Conservation (phyloP, 2,329 filamentous ascomycete species). For the Aspergillus fumigatiaffinis region DNA sequence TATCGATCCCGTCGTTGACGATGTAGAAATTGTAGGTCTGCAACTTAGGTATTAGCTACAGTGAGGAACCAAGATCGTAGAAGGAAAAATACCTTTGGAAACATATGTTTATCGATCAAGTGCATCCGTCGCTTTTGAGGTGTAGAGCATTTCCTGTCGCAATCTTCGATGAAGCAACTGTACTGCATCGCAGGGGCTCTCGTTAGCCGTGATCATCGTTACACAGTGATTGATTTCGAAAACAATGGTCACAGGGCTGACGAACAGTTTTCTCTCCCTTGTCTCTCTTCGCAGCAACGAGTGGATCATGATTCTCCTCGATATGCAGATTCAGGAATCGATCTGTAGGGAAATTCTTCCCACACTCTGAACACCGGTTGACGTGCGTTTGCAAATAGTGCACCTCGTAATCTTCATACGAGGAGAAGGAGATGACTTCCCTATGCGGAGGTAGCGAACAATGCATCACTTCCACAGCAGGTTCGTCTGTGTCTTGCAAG, state of each 20-base stretch:
- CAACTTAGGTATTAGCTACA: not conserved
- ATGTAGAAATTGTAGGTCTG: conserved; percentile 81
- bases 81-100: conserved; percentile 56
- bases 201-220: not conserved
- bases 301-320: conserved; percentile 83
- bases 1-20: conserved; percentile 85
- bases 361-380: conserved; percentile 81
- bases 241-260: conserved; percentile 11
- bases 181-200: conserved; percentile 55
- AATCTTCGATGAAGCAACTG: conserved; percentile 84
- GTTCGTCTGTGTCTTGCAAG: conserved; percentile 51
- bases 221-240: not conserved
- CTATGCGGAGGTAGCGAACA: conserved; percentile 80
- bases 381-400: conserved; percentile 80
- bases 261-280: conserved; percentile 81
- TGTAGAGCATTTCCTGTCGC: conserved; percentile 78
- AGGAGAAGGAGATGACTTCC: conserved; percentile 64
- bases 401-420: conserved; percentile 76
- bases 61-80: not conserved
- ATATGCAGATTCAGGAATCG: conserved; percentile 81
- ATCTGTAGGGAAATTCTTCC: conserved; percentile 80
- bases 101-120: conserved; percentile 90
- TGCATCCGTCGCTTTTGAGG: conserved; percentile 82
- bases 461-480: conserved; percentile 57
- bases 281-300: conserved; percentile 67